Conservation (phyloP, 192 early-diverging fungal species). For the Coemansia sp. region DNA sequence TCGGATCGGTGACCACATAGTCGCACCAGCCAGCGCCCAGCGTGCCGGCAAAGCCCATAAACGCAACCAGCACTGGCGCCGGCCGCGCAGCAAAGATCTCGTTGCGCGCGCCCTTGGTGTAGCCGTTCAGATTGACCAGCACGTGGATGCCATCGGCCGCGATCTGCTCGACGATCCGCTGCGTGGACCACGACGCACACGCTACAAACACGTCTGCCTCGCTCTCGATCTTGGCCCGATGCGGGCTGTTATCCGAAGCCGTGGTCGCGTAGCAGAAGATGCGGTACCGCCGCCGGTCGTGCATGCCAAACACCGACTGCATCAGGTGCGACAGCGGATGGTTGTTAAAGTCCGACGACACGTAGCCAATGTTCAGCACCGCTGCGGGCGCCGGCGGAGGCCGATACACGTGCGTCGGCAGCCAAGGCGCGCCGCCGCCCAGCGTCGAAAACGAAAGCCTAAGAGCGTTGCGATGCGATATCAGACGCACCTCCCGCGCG, state of each 20-base stretch:
- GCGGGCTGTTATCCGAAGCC: slow-evolving; percentile 72
- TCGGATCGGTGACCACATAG: slow-evolving; percentile 76
- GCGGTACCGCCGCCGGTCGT: slow-evolving; percentile 71
- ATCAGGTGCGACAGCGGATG: slow-evolving; percentile 92
- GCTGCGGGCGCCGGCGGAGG: slow-evolving; percentile 77
- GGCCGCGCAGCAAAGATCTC: slow-evolving; percentile 93
- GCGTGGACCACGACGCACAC: slow-evolving; percentile 68
- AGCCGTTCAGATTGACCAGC: slow-evolving; percentile 91
- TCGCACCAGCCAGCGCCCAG: slow-evolving; percentile 86
- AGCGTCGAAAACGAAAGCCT: slow-evolving; percentile 76
- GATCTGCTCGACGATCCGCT: slow-evolving; percentile 77
- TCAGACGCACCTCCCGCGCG: slow-evolving; percentile 80
- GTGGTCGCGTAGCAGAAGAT: slow-evolving; percentile 87
- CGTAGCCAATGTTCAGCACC: slow-evolving; percentile 80
- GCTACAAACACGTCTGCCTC: slow-evolving; percentile 83
- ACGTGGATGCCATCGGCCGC: slow-evolving; percentile 81
- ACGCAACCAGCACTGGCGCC: slow-evolving; percentile 83
- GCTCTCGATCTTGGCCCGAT: slow-evolving; percentile 77
- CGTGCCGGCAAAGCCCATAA: slow-evolving; percentile 95
- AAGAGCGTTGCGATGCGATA: slow-evolving; percentile 83
- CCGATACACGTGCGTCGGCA: slow-evolving; percentile 61
- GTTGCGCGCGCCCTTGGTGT: slow-evolving; percentile 94
- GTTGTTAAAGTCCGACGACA: slow-evolving; percentile 92
- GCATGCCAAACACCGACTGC: slow-evolving; percentile 94
- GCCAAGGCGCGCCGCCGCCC: slow-evolving; percentile 58